Conservation (phyloP, 2,329 filamentous ascomycete species). For the Gnomoniopsis smithogilvyi region DNA sequence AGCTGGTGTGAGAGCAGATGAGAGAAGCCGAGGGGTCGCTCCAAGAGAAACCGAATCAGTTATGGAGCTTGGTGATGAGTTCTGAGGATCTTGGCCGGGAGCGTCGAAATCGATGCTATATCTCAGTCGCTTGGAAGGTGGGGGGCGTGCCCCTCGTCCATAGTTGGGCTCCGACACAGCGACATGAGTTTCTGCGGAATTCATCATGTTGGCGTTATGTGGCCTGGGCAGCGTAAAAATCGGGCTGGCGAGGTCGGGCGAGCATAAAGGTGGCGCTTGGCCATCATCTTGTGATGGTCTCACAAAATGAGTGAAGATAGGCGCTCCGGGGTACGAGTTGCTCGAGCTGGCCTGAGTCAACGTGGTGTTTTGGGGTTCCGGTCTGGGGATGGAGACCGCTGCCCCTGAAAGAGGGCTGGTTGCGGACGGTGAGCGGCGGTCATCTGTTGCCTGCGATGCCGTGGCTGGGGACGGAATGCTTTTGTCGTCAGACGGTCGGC, state of each 20-base stretch:
- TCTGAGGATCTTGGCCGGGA: not conserved
- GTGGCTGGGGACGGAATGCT: slow-evolving; percentile 25
- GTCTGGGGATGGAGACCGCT: not conserved
- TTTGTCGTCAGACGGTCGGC: slow-evolving; percentile 8
- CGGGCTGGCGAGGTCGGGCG: slow-evolving; percentile 8
- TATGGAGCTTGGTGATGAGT: slow-evolving; percentile 3
- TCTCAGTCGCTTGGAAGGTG: slow-evolving; percentile 15
- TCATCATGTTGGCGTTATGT: not conserved
- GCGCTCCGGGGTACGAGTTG: not conserved
- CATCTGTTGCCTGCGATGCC: slow-evolving; percentile 1
- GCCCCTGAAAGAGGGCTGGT: slow-evolving; percentile 1
- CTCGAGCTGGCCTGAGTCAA: not conserved
- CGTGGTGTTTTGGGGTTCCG: not conserved
- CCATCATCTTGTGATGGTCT: not conserved
- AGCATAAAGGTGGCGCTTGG: not conserved
- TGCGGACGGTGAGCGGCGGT: slow-evolving; percentile 2
- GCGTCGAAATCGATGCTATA: slow-evolving; percentile 17
- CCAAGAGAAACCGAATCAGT: slow-evolving; percentile 2
- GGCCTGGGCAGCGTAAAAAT: slow-evolving; percentile 2
- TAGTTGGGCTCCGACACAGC: not conserved
- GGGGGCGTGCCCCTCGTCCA: slow-evolving; percentile 1
- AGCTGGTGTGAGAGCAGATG: slow-evolving; percentile 15
- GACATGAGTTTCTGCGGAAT: not conserved
- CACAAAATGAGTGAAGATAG: slow-evolving; percentile 1
- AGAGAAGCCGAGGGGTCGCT: slow-evolving; percentile 21